phyloP scores from a whole-genome alignment of 2,329 filamentous ascomycete genomes.

The Macrophomina phaseolina region DNA sequence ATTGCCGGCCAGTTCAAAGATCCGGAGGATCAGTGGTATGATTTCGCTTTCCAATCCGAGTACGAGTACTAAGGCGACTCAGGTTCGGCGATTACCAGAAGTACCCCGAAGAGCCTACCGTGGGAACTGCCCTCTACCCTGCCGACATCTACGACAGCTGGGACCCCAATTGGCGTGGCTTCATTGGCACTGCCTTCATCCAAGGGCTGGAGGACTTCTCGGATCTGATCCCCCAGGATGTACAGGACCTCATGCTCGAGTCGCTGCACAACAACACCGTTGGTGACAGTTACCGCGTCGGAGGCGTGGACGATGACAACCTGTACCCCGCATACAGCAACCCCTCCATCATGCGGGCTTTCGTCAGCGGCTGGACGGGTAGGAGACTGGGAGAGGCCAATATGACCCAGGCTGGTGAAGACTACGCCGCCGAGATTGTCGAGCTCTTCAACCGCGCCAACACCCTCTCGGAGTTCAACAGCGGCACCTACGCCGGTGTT shows the following conservation, averaged over 20 bases:
- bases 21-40: constrained; percentile 60
- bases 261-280: constrained; percentile 62
- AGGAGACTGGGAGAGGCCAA: constrained; percentile 60
- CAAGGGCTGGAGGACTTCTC: constrained; percentile 65
- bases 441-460: constrained; percentile 61
- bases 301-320: constrained; percentile 65
- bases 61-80: not conserved
- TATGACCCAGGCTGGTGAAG: constrained; percentile 64
- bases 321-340: constrained; percentile 68
- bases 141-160: constrained; percentile 61
- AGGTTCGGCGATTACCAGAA: constrained; percentile 60
- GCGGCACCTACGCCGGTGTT: constrained; percentile 67
- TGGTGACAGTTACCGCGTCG: constrained; percentile 67
- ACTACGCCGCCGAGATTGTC: constrained; percentile 61
- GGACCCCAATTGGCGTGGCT: constrained; percentile 70
- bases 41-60: constrained; percentile 25
- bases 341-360: constrained; percentile 66
- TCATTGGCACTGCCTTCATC: constrained; percentile 65
- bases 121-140: constrained; percentile 59
- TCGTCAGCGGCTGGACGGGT: constrained; percentile 65
- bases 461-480: constrained; percentile 68
- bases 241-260: constrained; percentile 55
- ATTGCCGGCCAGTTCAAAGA: constrained; percentile 61
- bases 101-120: constrained; percentile 63
- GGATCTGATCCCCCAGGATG: constrained; percentile 50